phyloP scores from a whole-genome alignment of 441 rosid genomes.

The Iberis amara region DNA sequence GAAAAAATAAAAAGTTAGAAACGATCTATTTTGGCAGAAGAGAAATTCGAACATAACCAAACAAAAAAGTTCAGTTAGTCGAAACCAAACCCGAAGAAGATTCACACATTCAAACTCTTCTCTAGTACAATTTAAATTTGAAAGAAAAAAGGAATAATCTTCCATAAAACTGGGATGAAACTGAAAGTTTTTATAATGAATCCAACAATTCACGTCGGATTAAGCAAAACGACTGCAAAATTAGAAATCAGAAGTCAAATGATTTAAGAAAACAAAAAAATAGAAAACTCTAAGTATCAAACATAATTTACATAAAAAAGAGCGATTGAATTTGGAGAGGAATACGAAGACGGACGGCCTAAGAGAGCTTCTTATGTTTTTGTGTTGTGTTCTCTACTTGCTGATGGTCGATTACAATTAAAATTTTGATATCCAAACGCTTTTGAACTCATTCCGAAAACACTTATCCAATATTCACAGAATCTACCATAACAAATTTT shows the following conservation, averaged over 20 bases:
- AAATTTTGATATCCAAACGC: too few relatives aligned
- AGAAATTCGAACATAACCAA: constrained; percentile 2
- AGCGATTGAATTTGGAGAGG: constrained; percentile 19
- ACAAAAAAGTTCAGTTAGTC: constrained; percentile 2
- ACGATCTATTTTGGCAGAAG: neutral
- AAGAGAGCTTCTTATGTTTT: constrained; percentile 12
- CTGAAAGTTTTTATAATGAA: neutral
- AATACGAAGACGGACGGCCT: constrained; percentile 26
- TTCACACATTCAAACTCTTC: constrained; percentile 4
- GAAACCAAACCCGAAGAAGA: neutral
- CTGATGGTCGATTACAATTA: constrained; percentile 6
- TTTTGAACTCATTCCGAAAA: too few relatives aligned
- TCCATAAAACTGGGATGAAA: constrained; percentile 1
- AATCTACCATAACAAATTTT: too few relatives aligned
- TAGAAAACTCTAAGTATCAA: neutral
- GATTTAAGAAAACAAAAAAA: constrained; percentile 7
- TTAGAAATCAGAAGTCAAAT: constrained; percentile 24
- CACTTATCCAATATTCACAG: too few relatives aligned
- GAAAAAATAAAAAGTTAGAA: constrained; percentile 24
- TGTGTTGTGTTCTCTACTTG: constrained; percentile 23
- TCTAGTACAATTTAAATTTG: neutral
- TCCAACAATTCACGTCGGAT: constrained; percentile 4
- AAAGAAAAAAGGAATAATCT: neutral
- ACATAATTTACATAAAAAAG: constrained; percentile 10
- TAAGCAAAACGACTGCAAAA: neutral